Base-by-base conservation (phyloP, 495 filamentous ascomycete species). In the Penicillium mononematosum region DNA sequence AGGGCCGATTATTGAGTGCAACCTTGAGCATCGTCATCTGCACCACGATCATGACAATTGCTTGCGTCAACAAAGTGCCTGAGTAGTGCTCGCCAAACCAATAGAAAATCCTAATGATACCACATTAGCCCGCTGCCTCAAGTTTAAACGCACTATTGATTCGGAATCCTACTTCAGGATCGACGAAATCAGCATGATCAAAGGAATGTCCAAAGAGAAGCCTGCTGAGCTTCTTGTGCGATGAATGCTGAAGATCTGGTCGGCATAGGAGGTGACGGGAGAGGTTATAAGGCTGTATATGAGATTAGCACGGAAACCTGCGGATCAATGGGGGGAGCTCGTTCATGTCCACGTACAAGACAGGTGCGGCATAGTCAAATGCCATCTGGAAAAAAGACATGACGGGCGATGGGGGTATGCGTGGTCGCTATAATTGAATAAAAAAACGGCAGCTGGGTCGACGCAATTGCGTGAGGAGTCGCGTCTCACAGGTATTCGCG, bases 181-280 rank as follows among this genome's bases (percentile, higher is more conserved):
- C 10, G 91, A 96, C 14, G 94, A 88, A 43, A 96, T 85, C 27
- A 98, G 89, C 94, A 98, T 98, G 61, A 98, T 98, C 58, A 98
- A 71, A 5, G 94, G 95, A 45, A 96, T 98, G 68, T 98, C 89
- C 43, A 86, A 72, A 10, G 87, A 89, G 77, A 98, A 98, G 36
- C 94, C 94, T 19, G 88, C 89, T 44, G 91, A 96, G 31, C 85
- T 90, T 66, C 87, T 87, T 31, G 72, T 81, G 60, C 85, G 82
- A 69, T 96, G 84, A 74, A 98, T 98, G 66, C 87, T 88, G 58
- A 89, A 81, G 60, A 94, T 96, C 75, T 98, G 92, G 75, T 96
- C 92, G 55, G 85, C 82, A 74, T 96, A 96, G 58, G 88, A 92
- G 19, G 92, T 87, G 32, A 96, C 72, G 24, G 92, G 92, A 19